These are phyloP conservation scores for Coffea eugenioides DNA, from an alignment of 257 asterid genomes.

Conservation along the genomic window DNA sequence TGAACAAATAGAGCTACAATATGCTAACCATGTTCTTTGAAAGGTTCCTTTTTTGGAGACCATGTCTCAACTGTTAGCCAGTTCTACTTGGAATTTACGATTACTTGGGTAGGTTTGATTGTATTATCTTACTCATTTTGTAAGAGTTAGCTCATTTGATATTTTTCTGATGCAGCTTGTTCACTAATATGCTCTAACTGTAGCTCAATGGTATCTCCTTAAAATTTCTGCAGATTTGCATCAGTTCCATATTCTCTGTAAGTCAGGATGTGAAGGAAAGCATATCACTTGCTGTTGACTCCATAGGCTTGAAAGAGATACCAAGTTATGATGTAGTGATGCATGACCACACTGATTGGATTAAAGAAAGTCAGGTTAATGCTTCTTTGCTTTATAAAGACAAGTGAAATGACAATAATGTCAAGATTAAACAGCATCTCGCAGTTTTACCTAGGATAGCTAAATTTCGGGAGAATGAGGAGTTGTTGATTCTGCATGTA, in stretches of 20 bases:
- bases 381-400: not conserved
- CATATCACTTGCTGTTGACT: slow-evolving; percentile 72
- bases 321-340: slow-evolving; percentile 59
- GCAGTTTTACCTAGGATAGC: not conserved
- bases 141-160: not conserved
- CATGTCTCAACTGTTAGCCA: not conserved
- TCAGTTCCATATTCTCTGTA: slow-evolving; percentile 55
- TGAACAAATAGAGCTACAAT: not conserved
- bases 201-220: not conserved
- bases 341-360: slow-evolving; percentile 83
- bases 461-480: not conserved
- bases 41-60: not conserved
- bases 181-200: not conserved
- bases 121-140: not conserved
- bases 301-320: slow-evolving; percentile 68
- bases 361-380: slow-evolving; percentile 63
- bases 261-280: slow-evolving; percentile 70
- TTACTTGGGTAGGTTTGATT: not conserved
- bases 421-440: not conserved
- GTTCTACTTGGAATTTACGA: not conserved
- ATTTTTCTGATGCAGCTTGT: not conserved
- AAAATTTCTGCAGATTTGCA: slow-evolving; percentile 51
- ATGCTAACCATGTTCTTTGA: not conserved
- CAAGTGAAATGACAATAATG: not conserved
- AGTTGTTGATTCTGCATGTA: not conserved